These are phyloP conservation scores for Aspergillus fructus DNA, from an alignment of 2,329 filamentous ascomycete genomes.

Conservation along the genomic window DNA sequence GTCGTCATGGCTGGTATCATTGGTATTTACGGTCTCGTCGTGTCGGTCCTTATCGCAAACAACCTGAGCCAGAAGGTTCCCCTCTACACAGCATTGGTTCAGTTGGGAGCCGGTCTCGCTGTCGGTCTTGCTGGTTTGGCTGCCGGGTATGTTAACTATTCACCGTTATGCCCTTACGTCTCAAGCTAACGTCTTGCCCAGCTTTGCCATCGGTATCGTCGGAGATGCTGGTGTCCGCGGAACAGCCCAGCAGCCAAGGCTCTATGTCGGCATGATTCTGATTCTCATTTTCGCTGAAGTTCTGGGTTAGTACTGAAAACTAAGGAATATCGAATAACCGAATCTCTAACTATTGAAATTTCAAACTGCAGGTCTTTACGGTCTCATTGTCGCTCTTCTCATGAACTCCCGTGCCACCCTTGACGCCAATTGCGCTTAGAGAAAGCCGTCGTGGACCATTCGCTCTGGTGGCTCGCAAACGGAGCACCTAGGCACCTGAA, in stretches of 20 bases:
- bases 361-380: conserved; percentile 79
- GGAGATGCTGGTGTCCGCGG: conserved; percentile 57
- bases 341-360: background rate
- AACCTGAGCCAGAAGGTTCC: conserved; percentile 69
- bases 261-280: conserved; percentile 97
- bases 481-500: conserved; percentile 4
- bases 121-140: conserved; percentile 81
- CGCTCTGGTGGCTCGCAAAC: conserved; percentile 12
- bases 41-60: conserved; percentile 83
- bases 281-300: conserved; percentile 99
- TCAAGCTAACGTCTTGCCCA: conserved; percentile 17
- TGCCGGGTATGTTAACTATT: conserved; percentile 53
- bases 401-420: conserved; percentile 92
- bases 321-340: background rate
- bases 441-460: conserved; percentile 12
- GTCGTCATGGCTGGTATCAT: conserved; percentile 99
- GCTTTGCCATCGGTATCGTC: conserved; percentile 84
- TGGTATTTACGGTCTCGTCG: conserved; percentile 94
- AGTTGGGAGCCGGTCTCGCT: conserved; percentile 77
- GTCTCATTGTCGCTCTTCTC: conserved; percentile 95
- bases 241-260: conserved; percentile 53
- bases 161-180: no score
- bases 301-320: conserved; percentile 67
- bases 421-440: conserved; percentile 56
- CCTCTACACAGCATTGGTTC: conserved; percentile 80